Base-by-base conservation (phyloP, 257 asterid species). In the Leptodermis oblonga region DNA sequence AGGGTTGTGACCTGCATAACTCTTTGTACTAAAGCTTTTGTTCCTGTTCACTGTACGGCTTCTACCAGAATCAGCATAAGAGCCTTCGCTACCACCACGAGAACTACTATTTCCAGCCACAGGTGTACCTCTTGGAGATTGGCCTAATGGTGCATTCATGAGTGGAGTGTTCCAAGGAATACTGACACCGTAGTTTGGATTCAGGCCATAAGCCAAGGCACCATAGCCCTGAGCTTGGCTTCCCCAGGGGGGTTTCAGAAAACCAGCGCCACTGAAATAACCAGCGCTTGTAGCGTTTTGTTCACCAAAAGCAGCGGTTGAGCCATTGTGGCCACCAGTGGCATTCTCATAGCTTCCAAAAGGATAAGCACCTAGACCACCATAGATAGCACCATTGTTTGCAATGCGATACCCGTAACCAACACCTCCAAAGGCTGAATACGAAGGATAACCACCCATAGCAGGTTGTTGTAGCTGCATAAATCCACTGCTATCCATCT, bases 41-140 rank as follows among this genome's bases (percentile, higher is more conserved):
- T 30, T 26, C 58, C 22, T 69, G 30, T 48, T 69, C 15, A 42
- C 59, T 42, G 45, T 41, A 9, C 65, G 39, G 42, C 13, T 39
- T 69, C 64, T 69, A 61, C 43, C 23, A 42, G 58, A 60, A 60
- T 58, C 67, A 43, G 67, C 25, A 43, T 43, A 58, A 28, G 74
- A 43, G 37, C 42, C 58, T 25, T 63, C 65, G 23, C 26, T 52
- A 23, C 62, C 45, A 63, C 9, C 45, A 63, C 9, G 18, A 42
- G 67, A 65, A 17, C 42, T 64, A 22, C 36, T 30, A 30, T 64
- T 51, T 72, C 75, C 62, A 48, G 37, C 43, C 46, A 14, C 30
- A 49, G 25, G 46, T 10, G 14, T 30, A 23, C 56, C 37, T 37
- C 65, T 62, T 37, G 62, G 52, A 72, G 70, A 63, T 34, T 31